Evolutionary conservation across 768 basidiomycete species (phyloP).

Genomic region (Sutorius australiensis): DNA sequence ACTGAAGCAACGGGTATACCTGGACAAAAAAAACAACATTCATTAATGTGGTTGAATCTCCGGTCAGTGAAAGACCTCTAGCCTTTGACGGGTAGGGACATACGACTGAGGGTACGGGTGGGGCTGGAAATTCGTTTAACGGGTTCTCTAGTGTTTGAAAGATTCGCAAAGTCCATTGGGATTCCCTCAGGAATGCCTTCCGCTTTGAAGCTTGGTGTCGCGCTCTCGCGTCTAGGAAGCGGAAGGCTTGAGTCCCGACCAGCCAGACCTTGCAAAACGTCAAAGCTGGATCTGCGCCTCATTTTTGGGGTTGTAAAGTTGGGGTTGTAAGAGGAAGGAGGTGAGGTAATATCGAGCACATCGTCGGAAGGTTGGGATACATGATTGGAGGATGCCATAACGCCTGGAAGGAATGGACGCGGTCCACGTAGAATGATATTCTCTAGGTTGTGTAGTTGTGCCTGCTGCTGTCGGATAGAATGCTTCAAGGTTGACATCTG

Average conservation of each 20-base stretch:
- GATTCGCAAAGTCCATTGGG: slow-evolving; percentile 51
- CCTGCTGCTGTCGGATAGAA: slow-evolving; percentile 79
- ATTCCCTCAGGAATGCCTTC: slow-evolving; percentile 72
- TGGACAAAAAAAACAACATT: slow-evolving; percentile 33
- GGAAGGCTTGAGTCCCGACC: slow-evolving; percentile 76
- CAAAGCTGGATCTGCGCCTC: slow-evolving; percentile 66
- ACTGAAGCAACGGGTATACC: slow-evolving; percentile 78
- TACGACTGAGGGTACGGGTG: slow-evolving; percentile 76
- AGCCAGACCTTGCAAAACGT: slow-evolving; percentile 64
- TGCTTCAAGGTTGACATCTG: slow-evolving; percentile 82
- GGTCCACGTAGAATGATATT: slow-evolving; percentile 64
- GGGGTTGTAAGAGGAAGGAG: slow-evolving; percentile 32
- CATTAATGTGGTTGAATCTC: slow-evolving; percentile 21
- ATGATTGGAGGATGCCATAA: slow-evolving; percentile 39
- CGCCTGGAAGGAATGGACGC: slow-evolving; percentile 49
- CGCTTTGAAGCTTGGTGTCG: slow-evolving; percentile 34
- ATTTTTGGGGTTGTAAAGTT: slow-evolving; percentile 43
- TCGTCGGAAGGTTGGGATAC: slow-evolving; percentile 33
- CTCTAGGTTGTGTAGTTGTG: slow-evolving; percentile 69
- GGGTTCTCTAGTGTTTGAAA: slow-evolving; percentile 35
- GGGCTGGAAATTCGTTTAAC: slow-evolving; percentile 64
- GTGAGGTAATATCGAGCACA: slow-evolving; percentile 31
- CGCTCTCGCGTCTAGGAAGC: slow-evolving; percentile 55
- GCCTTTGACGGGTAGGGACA: slow-evolving; percentile 34
- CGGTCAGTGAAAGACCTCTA: slow-evolving; percentile 18